phyloP scores from a whole-genome alignment of 768 basidiomycete genomes.

The Phaeotremella fagi region DNA sequence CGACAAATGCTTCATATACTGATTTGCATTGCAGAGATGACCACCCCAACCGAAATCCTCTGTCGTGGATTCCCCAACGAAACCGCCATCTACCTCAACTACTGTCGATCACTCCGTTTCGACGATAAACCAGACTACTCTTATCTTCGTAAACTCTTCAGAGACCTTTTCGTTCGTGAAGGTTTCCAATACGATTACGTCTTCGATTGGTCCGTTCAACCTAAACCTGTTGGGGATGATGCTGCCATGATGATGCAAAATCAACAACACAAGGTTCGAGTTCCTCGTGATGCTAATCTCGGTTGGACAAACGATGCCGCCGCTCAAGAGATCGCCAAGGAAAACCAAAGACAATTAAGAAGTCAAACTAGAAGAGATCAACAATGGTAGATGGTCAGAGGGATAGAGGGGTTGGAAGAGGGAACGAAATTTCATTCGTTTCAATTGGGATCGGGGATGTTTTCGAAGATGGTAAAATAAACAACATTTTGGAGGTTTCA shows the following conservation, averaged over 20 bases:
- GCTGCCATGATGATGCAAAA: constrained; percentile 1
- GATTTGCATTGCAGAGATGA: constrained; percentile 64
- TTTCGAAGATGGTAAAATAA: too few relatives aligned
- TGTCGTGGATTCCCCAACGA: constrained; percentile 99
- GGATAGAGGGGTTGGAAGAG: constrained; percentile 2
- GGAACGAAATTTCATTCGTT: constrained; percentile 15
- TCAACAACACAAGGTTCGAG: constrained; percentile 14
- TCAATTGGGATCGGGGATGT: not conserved
- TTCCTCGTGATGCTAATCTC: constrained; percentile 13
- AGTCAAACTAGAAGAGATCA: constrained; percentile 39
- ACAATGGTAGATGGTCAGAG: constrained; percentile 11
- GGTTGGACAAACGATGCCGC: not conserved
- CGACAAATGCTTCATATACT: not conserved
- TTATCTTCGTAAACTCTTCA: constrained; percentile 97
- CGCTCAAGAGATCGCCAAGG: constrained; percentile 13
- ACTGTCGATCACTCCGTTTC: constrained; percentile 96
- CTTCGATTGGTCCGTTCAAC: constrained; percentile 74
- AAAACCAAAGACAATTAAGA: constrained; percentile 38
- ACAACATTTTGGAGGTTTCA: too few relatives aligned
- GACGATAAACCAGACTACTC: constrained; percentile 99
- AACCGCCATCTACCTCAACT: constrained; percentile 98
- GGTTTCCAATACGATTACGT: constrained; percentile 99
- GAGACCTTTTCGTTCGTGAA: constrained; percentile 91
- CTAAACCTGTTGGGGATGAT: constrained; percentile 15
- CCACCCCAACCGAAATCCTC: constrained; percentile 74